Evolutionary conservation across 2,329 filamentous ascomycete genomes (phyloP), one percentile per base, ranked within the genome.

Genomic region (Bipolaris sorokiniana): DNA sequence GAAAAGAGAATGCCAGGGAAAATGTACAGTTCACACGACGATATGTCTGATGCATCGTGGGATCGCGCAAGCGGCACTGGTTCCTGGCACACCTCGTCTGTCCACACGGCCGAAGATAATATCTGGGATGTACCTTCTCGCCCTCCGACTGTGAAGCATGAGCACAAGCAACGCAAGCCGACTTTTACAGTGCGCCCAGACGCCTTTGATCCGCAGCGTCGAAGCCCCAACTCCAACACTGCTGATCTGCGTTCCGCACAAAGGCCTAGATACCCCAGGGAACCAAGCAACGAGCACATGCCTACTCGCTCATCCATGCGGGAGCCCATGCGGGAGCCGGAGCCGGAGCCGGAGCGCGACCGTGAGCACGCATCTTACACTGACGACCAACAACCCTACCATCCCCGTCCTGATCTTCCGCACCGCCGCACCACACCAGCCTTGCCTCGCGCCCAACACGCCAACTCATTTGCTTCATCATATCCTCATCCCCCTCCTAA

Each of bases 51-150:
- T 9, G 56, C 55, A n/a, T 71, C 64, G 2, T 62, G 49, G 44
- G 57, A 65, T 20, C 53, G 61, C 6, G 63, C 61, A 52, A 72
- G 69, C 37, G 67, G 66, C 22, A 69, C 65, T 1, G 60, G 57
- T 7, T 69, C 65, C 9, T 61, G 60, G 37, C 57, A 62, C 15
- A 55, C 56, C 28, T 62, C 64, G 3, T 72, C 69, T 5, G 45
- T 54, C 7, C 63, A 65, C 31, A 66, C 63, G 38, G 58, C 62
- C 26, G 63, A 65, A 10, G 65, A 69, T 40, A 59, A 60, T 28
- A 54, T 70, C 46, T 70, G 69, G 51, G 64, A 63, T 3, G 42
- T 42, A 10, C 61, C 63, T 28, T 23, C 61, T 6, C 56, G 56
- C 18, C n/a, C 42, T 31, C 45, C 58, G 13, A 34, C 59, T 1